Conservation (phyloP, 805 yeast genomes). For the Saturnispora galanensis region DNA sequence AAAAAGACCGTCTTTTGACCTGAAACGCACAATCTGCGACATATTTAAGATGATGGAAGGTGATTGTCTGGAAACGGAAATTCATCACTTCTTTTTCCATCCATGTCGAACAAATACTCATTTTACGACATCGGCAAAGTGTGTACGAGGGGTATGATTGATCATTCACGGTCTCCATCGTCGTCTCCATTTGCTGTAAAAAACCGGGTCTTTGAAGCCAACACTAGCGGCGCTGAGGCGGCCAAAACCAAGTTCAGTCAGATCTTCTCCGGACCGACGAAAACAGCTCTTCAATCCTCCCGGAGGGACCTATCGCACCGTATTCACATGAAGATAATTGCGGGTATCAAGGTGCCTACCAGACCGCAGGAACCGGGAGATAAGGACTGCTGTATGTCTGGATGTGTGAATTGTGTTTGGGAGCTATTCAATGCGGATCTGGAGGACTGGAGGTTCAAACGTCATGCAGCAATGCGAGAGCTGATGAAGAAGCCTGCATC, state of each 20-base stretch:
- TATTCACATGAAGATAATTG: constrained; percentile 28
- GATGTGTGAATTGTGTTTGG: constrained; percentile 97
- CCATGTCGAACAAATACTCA: constrained; percentile 4
- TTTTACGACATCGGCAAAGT: constrained; percentile 10
- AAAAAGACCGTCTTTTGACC: constrained; percentile 77
- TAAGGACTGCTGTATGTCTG: constrained; percentile 88
- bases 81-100: background rate
- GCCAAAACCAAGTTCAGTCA: constrained; percentile 16
- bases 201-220: constrained; percentile 20
- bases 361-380: constrained; percentile 77
- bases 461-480: constrained; percentile 45
- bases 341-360: constrained; percentile 73
- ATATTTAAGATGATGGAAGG: background rate
- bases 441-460: constrained; percentile 61
- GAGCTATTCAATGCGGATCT: constrained; percentile 82
- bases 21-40: constrained; percentile 57
- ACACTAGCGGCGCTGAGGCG: constrained; percentile 8
- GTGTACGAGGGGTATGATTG: constrained; percentile 2
- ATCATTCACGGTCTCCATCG: constrained; percentile 6
- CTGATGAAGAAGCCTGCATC: constrained; percentile 21
- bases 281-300: constrained; percentile 26
- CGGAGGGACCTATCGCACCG: constrained; percentile 30
- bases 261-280: constrained; percentile 24
- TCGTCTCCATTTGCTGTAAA: constrained; percentile 1
- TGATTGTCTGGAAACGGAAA: background rate